A percentile compares a stretch with the other conserved stretches of the same genome.
These are phyloP conservation scores for Blastocladiella britannica DNA, from an alignment of 192 early-diverging fungal species.

Conservation along the genomic window DNA sequence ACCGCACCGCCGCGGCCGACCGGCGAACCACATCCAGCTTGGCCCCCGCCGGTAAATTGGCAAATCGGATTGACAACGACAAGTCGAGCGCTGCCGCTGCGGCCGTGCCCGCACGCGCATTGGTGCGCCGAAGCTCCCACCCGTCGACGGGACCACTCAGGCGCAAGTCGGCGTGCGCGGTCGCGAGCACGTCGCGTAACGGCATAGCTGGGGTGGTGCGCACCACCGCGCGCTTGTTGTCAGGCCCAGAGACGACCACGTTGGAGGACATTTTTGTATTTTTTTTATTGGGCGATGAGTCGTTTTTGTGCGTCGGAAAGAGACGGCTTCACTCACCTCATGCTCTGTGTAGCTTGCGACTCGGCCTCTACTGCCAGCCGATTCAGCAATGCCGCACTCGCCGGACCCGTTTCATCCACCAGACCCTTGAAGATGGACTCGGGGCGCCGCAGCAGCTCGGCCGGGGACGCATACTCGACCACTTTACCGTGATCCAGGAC, in stretches of 20 bases:
- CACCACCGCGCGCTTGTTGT: conserved; percentile 23
- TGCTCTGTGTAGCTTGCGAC: too few species aligned
- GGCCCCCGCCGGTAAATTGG: conserved; percentile 58
- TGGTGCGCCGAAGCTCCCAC: conserved; percentile 33
- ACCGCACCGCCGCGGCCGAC: background rate
- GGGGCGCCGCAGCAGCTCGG: conserved; percentile 18
- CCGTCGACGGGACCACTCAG: conserved; percentile 25
- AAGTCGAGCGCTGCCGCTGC: conserved; percentile 46
- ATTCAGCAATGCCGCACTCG: conserved; percentile 33
- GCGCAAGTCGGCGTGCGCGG: conserved; percentile 36
- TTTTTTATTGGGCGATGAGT: too few species aligned
- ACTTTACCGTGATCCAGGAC: background rate
- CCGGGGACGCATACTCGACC: conserved; percentile 20
- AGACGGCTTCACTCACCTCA: too few species aligned
- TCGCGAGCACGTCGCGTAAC: conserved; percentile 37
- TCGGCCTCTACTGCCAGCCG: conserved; percentile 16
- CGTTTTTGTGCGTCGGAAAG: too few species aligned
- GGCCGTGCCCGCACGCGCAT: conserved; percentile 22
- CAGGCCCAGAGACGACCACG: conserved; percentile 27
- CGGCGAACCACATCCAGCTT: conserved; percentile 34
- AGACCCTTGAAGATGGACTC: conserved; percentile 27
- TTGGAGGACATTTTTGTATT: conserved; percentile 34
- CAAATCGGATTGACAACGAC: conserved; percentile 52
- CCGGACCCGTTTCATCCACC: conserved; percentile 44
- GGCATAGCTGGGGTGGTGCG: conserved; percentile 58